A percentile compares a stretch with the other conserved stretches of the same genome.
phyloP scores from a whole-genome alignment of 208 protist species.

The Plasmodiophora brassicae region DNA sequence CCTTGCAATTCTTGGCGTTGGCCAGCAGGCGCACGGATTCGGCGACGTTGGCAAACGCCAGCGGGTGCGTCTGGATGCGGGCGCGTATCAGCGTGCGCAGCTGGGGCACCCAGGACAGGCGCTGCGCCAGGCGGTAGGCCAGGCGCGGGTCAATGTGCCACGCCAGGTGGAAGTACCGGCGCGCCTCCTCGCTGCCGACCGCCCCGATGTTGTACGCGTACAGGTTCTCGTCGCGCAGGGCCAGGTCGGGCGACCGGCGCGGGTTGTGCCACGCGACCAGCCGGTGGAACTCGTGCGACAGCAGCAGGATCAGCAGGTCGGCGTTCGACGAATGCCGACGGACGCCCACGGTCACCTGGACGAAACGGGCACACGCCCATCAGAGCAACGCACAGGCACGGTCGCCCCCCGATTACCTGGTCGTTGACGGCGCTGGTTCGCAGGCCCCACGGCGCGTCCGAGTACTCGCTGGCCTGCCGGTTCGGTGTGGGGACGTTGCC shows the following conservation, averaged over 20 bases:
- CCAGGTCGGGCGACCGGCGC: neutral
- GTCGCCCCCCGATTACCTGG: too few relatives aligned
- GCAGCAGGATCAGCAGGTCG: neutral
- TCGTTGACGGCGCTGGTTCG: too few relatives aligned
- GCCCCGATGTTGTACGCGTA: neutral
- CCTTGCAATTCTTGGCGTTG: neutral
- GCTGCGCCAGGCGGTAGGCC: neutral
- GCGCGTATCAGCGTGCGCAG: neutral
- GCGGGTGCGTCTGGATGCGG: neutral
- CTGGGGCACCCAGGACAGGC: neutral
- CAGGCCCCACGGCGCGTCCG: too few relatives aligned
- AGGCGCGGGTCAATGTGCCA: constrained; percentile 8
- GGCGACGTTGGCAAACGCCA: neutral
- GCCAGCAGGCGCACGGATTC: neutral
- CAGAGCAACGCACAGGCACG: too few relatives aligned
- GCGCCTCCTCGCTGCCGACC: neutral
- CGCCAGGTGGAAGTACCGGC: neutral
- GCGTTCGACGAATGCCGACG: neutral
- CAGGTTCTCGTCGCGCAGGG: constrained; percentile 12
- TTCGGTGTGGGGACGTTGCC: too few relatives aligned
- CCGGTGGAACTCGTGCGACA: constrained; percentile 13
- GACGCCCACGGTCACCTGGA: neutral
- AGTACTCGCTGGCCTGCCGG: too few relatives aligned
- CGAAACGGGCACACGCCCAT: too few relatives aligned
- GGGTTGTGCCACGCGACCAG: constrained; percentile 23